These are phyloP conservation scores for Vitis vinifera DNA, from an alignment of 164 flowering plant genomes.

Conservation along the genomic window DNA sequence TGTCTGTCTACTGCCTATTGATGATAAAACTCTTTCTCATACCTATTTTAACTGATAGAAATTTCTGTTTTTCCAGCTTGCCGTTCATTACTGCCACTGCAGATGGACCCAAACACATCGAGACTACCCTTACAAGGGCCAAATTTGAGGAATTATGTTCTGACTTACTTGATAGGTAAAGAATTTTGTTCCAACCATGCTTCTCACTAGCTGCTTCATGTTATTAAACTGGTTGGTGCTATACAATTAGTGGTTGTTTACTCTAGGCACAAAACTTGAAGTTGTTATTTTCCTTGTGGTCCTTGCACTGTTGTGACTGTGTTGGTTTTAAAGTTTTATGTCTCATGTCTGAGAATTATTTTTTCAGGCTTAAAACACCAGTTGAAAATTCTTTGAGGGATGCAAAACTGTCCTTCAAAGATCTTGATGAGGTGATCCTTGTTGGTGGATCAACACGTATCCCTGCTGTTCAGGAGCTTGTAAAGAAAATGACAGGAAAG, in stretches of 20 bases:
- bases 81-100: slow-evolving; percentile 88
- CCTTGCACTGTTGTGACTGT: too few species aligned
- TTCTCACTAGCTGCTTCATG: too few species aligned
- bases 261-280: too few species aligned
- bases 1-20: neutral
- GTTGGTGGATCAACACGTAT: slow-evolving; percentile 50
- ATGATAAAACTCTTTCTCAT: too few species aligned
- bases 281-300: too few species aligned
- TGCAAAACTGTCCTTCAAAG: slow-evolving; percentile 39
- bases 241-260: too few species aligned
- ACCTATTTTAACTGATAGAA: slow-evolving; percentile 4
- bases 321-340: neutral
- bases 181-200: too few species aligned
- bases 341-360: neutral
- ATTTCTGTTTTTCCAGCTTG: slow-evolving; percentile 43
- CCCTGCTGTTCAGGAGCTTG: slow-evolving; percentile 47
- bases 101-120: slow-evolving; percentile 87
- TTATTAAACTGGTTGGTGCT: too few species aligned
- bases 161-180: slow-evolving; percentile 76
- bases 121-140: slow-evolving; percentile 79
- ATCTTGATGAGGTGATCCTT: slow-evolving; percentile 44
- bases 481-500: slow-evolving; percentile 36
- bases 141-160: slow-evolving; percentile 90
- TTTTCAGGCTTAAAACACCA: slow-evolving; percentile 32
- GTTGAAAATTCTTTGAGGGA: slow-evolving; percentile 38